These are phyloP conservation scores for Acarospora socialis DNA, from an alignment of 2,329 filamentous ascomycete species.

Conservation along the genomic window DNA sequence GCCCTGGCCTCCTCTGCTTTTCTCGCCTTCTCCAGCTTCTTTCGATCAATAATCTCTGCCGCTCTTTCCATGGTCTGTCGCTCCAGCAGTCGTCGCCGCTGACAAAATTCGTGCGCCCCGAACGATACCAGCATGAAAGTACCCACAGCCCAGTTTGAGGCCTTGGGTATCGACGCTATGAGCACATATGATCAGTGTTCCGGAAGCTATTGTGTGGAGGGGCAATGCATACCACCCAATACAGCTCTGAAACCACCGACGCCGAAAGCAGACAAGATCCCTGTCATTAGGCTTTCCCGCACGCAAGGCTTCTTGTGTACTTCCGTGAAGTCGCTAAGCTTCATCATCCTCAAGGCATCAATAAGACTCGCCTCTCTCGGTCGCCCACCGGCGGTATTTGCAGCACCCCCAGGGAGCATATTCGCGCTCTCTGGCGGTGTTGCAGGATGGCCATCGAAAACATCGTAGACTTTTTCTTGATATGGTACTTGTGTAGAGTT, in stretches of 20 bases:
- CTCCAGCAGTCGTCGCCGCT: slow-evolving; percentile 58
- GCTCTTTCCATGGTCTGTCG: slow-evolving; percentile 71
- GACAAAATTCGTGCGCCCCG: slow-evolving; percentile 71
- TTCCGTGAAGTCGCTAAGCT: slow-evolving; percentile 52
- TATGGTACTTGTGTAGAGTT: too few relatives aligned
- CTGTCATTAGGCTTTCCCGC: slow-evolving; percentile 65
- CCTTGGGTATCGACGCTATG: slow-evolving; percentile 43
- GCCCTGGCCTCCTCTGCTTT: slow-evolving; percentile 26
- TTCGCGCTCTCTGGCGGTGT: slow-evolving; percentile 36
- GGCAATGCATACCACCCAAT: slow-evolving; percentile 46
- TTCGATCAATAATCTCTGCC: slow-evolving; percentile 64
- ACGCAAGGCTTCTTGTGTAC: slow-evolving; percentile 73
- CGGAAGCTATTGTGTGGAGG: slow-evolving; percentile 5
- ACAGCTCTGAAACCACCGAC: slow-evolving; percentile 62
- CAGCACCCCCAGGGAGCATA: slow-evolving; percentile 40
- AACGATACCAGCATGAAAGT: slow-evolving; percentile 57
- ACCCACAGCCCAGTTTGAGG: slow-evolving; percentile 76
- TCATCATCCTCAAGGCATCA: slow-evolving; percentile 46
- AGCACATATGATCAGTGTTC: neutral
- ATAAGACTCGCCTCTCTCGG: slow-evolving; percentile 28
- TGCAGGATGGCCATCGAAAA: slow-evolving; percentile 30
- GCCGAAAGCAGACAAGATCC: slow-evolving; percentile 65
- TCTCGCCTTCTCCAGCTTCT: slow-evolving; percentile 51
- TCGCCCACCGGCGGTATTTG: slow-evolving; percentile 46
- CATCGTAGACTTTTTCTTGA: slow-evolving; percentile 34